Percentiles rank a stretch among this genome's conserved stretches.
Conservation (phyloP, 495 filamentous ascomycete species). For the Penicillium riverlandense region DNA sequence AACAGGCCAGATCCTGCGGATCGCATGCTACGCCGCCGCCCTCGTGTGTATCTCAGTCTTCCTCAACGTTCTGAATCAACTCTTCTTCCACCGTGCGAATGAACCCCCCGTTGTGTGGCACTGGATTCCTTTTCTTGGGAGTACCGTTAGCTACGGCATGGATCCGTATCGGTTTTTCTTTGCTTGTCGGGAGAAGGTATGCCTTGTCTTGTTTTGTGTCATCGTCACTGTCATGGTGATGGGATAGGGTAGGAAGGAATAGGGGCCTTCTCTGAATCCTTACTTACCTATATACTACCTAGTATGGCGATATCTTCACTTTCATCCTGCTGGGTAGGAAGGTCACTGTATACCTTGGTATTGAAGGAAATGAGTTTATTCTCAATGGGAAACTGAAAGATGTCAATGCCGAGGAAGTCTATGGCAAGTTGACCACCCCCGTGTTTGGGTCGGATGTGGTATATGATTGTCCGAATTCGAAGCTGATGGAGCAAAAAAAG, state of each 20-base stretch:
- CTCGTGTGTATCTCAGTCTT: conserved; percentile 42
- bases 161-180: conserved; percentile 76
- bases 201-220: neutral
- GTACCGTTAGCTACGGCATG: conserved; percentile 74
- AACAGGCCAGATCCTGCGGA: conserved; percentile 15
- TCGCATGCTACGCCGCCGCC: conserved; percentile 16
- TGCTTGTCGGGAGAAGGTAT: conserved; percentile 61
- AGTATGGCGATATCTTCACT: conserved; percentile 78
- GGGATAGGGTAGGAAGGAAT: neutral
- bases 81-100: conserved; percentile 62
- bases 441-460: conserved; percentile 84
- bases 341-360: conserved; percentile 68
- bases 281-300: neutral
- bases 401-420: conserved; percentile 76
- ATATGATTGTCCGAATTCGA: conserved; percentile 81
- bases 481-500: conserved; percentile 81
- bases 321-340: conserved; percentile 70
- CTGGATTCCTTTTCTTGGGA: conserved; percentile 75
- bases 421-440: conserved; percentile 72
- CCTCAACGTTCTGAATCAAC: conserved; percentile 60
- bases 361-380: conserved; percentile 80
- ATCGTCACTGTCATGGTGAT: too few species aligned
- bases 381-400: conserved; percentile 79
- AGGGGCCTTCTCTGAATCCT: conserved; percentile 2
- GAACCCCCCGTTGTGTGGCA: conserved; percentile 80